Evolutionary conservation across 768 basidiomycete species (phyloP), one percentile per base, ranked within the genome.

Genomic region (Fistulinella prunicolor): DNA sequence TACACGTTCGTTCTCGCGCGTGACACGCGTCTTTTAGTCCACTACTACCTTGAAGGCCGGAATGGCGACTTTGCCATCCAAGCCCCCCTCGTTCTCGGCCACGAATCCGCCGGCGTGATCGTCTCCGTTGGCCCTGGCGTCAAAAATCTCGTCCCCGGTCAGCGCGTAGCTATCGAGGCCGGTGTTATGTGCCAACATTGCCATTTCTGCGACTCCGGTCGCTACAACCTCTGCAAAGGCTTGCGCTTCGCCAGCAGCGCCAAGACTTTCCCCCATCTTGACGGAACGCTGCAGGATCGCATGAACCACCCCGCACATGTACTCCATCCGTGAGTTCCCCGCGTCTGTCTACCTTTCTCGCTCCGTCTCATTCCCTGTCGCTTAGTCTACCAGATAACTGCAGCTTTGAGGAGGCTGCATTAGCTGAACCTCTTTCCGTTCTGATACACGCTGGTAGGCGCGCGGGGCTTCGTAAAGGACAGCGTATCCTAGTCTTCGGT

Each of bases 361-460:
- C 32, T 36, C 32, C 21, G n/a, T 56, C 37, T 60, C 39, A 64
- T 20, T 41, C 48, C 42, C 28, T 34, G 6, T 28, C 26, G 10
- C 44, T 21, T 57, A 90, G 89, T 20, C 73, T 96, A 20, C 90
- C 94, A 20, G 83, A 89, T 55, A 71, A 66, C 57, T 81, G 84
- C 64, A 76, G 85, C 30, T 90, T 83, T 60, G 87, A 92, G 54
- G 78, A 82, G 56, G 94, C 89, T 17, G 83, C 94, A 6, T 78
- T 97, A 50, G 92, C 94, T 9, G 95, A 98, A 65, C 95, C 95
- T 21, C 85, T 98, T 49, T 91, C 89, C 38, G 95, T 98, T 58
- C 77, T 94, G 58, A 76, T 95, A 44, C 81, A 83, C 50, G 81
- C 81, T 23, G 69, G 73, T 6, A 71, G 76, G 35, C 76, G 81